Base-by-base conservation (phyloP, 2,329 filamentous ascomycete genomes). In the Acrocalymma vagum region DNA sequence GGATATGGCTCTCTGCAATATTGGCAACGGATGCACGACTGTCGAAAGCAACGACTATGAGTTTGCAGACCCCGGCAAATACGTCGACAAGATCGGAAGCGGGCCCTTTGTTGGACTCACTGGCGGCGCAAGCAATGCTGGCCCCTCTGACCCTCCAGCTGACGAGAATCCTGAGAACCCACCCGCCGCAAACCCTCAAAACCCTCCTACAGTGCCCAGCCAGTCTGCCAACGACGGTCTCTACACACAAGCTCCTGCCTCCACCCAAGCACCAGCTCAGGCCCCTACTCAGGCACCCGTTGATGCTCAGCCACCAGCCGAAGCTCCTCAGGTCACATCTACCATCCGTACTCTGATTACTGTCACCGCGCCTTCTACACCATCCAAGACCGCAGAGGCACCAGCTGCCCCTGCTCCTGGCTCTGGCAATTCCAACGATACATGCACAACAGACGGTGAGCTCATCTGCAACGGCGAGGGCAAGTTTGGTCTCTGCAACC, bases 1-100 rank as follows among this genome's bases (percentile, higher is more conserved):
- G 0, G 76, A 85, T 39, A 85, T 94, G 82, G 84, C 90, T 32
- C 74, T 85, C 1, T 85, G 87, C 46, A 94, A 94, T 70, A 74
- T 90, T 47, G 46, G 43, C 9, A 35, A 33, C 1, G 72, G 71
- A 36, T 90, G 87, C 70, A 67, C 45, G 0, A 85, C 81, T 9
- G 53, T 51, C 0, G 81, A 85, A 27, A 31, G 36, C 3, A 29
- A n/a, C 4, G 65, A 66, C 38, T 67, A 60, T 38, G 68, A 73
- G 6, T 93, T 86, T 72, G 82, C 83, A 3, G 76, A 87, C 55
- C 80, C 88, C 0, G 89, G 89, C 38, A 55, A 75, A 2, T 81
- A 78, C 6, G 75, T 81, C 4, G 55, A 36, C 6, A 29, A 35
- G 13, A 45, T 41, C 16, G 60, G 59, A 1, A 36, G 29, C 6